Base-by-base conservation (phyloP, 1,139 yeast genomes). In the Kodamaea fungicola region DNA sequence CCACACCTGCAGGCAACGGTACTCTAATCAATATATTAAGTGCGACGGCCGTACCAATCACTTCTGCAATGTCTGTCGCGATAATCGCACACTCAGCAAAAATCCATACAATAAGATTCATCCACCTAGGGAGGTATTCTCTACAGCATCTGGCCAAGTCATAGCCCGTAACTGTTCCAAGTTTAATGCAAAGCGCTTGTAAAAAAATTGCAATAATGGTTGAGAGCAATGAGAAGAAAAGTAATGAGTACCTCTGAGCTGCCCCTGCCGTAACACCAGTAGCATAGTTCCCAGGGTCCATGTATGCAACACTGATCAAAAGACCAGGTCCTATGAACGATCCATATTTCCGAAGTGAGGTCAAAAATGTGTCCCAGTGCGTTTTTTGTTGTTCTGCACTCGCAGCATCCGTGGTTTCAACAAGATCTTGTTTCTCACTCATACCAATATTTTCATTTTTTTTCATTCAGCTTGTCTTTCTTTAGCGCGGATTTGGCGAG, bases 221-320 rank as follows among this genome's bases (percentile, higher is more conserved):
- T 23, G 94, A 80, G 27, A 83, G 49, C 12, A 86, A 62, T 31
- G 83, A 76, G 41, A 84, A 74, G 58, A 82, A 85, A 30, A 85
- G 65, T 36, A 85, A 64, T 3, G 87, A 71, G 54, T 65, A 86
- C 52, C 69, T 60, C 48, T 82, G 79, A 26, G 78, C 58, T 1
- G 94, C 86, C 48, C 95, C 95, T 0, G 92, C 94, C 7, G 81
- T 68, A 8, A 83, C 79, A 45, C 83, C 88, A 0, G 95, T 83
- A 24, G 94, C 78, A 57, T 85, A 85, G 61, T 85, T 85, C 56
- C 95, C 95, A 1, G 95, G 94, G 56, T 84, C 94, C 78, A 83
- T 80, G 52, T 84, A 84, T 0, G 92, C 89, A 26, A 84, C 90
- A 28, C 84, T 68, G 12, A 85, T 80, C 78, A 84, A 75, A 33